phyloP scores from a whole-genome alignment of 2,329 filamentous ascomycete genomes.

The Capronia americana region DNA sequence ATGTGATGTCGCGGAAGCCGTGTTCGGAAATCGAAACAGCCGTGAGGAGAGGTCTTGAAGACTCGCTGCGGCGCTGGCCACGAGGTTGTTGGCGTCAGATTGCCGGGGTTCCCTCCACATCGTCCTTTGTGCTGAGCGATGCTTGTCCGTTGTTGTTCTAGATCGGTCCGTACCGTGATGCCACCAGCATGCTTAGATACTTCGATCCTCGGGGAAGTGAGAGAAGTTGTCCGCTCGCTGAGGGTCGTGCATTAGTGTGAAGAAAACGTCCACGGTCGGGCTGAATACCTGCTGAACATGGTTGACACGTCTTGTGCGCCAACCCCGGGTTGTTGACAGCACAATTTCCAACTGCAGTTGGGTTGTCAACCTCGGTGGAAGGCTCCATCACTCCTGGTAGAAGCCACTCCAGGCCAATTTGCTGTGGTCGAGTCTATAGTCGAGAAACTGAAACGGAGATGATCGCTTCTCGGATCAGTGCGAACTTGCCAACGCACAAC shows the following conservation, averaged over 20 bases:
- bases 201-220: constrained; percentile 18
- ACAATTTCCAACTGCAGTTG: constrained; percentile 14
- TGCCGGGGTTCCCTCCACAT: background rate
- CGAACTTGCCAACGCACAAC: constrained; percentile 2
- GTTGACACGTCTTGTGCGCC: constrained; percentile 17
- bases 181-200: constrained; percentile 6
- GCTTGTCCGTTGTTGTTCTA: constrained; percentile 9
- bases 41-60: background rate
- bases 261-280: constrained; percentile 11
- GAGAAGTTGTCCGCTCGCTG: constrained; percentile 3
- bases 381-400: background rate
- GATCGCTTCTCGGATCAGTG: background rate
- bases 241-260: constrained; percentile 26
- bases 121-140: constrained; percentile 13
- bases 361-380: constrained; percentile 17
- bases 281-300: background rate
- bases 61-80: background rate
- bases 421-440: background rate
- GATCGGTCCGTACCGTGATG: constrained; percentile 24
- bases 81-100: background rate
- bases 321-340: constrained; percentile 31
- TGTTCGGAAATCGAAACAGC: background rate
- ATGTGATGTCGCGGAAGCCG: background rate
- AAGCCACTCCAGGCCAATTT: background rate
- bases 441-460: background rate